phyloP scores from a whole-genome alignment of 192 early-diverging fungal species.

The Umbelopsis ramanniana region DNA sequence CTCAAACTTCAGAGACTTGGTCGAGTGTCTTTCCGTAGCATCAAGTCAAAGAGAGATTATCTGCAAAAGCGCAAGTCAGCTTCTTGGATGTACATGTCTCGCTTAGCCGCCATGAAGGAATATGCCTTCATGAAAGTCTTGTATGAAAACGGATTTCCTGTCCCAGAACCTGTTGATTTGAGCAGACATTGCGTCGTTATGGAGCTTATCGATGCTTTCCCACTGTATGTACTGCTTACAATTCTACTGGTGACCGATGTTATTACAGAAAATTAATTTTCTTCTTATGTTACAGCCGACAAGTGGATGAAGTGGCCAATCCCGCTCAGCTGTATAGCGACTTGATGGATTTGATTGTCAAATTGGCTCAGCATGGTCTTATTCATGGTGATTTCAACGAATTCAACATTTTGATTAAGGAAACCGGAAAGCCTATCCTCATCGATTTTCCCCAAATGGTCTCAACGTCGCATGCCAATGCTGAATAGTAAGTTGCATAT shows the following conservation, averaged over 20 bases:
- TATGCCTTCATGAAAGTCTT: slow-evolving; percentile 99
- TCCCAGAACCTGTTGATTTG: slow-evolving; percentile 91
- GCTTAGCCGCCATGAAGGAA: slow-evolving; percentile 97
- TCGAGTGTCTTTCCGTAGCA: slow-evolving; percentile 93
- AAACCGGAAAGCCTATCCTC: slow-evolving; percentile 81
- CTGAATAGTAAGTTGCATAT: slow-evolving; percentile 67
- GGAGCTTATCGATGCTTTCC: slow-evolving; percentile 93
- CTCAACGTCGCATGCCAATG: slow-evolving; percentile 93
- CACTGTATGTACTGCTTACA: slow-evolving; percentile 59
- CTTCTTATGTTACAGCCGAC: slow-evolving; percentile 55
- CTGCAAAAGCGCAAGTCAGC: slow-evolving; percentile 91
- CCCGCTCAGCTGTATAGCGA: slow-evolving; percentile 92
- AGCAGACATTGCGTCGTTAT: slow-evolving; percentile 97
- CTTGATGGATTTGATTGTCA: slow-evolving; percentile 96
- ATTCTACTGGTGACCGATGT: neutral
- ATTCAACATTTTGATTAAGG: slow-evolving; percentile 94
- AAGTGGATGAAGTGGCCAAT: slow-evolving; percentile 83
- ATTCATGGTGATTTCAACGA: slow-evolving; percentile 99
- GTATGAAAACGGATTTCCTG: slow-evolving; percentile 95
- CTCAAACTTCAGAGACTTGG: slow-evolving; percentile 93
- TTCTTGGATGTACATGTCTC: slow-evolving; percentile 99
- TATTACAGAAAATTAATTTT: neutral
- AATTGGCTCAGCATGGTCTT: slow-evolving; percentile 90
- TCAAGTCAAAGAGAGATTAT: slow-evolving; percentile 98
- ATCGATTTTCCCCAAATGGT: slow-evolving; percentile 99